A percentile compares a stretch with the other conserved stretches of the same genome.
These are phyloP conservation scores for Macrotyloma uniflorum DNA, from an alignment of 306 rosid species.

Conservation along the genomic window DNA sequence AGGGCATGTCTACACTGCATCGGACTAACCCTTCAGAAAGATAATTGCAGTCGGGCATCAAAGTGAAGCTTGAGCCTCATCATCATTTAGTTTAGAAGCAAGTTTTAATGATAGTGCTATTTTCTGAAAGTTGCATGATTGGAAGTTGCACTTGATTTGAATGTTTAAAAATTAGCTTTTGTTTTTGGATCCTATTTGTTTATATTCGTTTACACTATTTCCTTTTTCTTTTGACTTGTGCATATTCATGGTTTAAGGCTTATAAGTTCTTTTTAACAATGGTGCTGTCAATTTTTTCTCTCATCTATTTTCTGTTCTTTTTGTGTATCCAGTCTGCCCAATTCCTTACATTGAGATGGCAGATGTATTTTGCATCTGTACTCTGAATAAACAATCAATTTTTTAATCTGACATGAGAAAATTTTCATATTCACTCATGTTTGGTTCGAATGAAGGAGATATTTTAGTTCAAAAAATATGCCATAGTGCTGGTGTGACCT, in stretches of 20 bases:
- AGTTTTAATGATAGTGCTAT: conserved; percentile 20
- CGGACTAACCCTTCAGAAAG: background rate
- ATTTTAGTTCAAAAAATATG: too few species aligned
- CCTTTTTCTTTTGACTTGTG: background rate
- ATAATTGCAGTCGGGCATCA: background rate
- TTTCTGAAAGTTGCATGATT: background rate
- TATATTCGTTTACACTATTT: background rate
- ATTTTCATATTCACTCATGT: too few species aligned
- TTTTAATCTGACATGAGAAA: background rate
- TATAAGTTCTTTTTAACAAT: background rate
- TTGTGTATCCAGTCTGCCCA: background rate
- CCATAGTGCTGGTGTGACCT: too few species aligned
- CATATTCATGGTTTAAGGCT: background rate
- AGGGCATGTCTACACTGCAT: conserved; percentile 12
- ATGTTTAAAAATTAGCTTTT: conserved; percentile 3
- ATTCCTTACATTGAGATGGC: background rate
- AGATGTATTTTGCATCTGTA: background rate
- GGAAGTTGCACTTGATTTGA: background rate
- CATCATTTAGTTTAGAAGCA: background rate
- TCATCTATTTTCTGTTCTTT: background rate
- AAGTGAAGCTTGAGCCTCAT: conserved; percentile 17
- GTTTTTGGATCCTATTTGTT: background rate
- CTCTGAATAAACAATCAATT: background rate
- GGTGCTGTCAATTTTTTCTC: background rate
- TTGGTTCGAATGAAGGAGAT: too few species aligned